These are phyloP conservation scores for Debaryomyces fabryi DNA, from an alignment of 1,139 yeast species.

Conservation along the genomic window DNA sequence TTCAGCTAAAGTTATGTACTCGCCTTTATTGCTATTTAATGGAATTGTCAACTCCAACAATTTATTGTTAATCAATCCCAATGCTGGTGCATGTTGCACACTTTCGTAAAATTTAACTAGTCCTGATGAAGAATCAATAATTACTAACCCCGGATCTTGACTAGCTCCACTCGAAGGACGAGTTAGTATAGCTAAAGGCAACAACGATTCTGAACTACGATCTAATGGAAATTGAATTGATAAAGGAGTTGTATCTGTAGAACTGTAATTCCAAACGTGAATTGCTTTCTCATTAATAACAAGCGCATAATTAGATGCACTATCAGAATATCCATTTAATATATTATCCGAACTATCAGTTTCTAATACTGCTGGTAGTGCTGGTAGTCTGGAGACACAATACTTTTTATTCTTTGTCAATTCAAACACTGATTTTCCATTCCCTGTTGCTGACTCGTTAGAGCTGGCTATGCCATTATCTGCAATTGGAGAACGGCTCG, in stretches of 20 bases:
- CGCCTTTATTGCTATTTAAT: slow-evolving; percentile 47
- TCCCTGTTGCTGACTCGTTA: slow-evolving; percentile 3
- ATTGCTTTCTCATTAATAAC: slow-evolving; percentile 53
- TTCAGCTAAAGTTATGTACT: slow-evolving; percentile 58
- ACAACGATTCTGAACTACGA: slow-evolving; percentile 13
- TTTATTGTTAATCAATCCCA: slow-evolving; percentile 57
- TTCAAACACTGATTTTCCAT: slow-evolving; percentile 33
- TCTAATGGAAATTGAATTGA: slow-evolving; percentile 52
- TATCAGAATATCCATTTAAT: slow-evolving; percentile 56
- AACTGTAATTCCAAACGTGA: slow-evolving; percentile 70
- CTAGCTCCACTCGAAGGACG: slow-evolving; percentile 61
- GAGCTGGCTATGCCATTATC: slow-evolving; percentile 1
- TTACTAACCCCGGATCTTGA: slow-evolving; percentile 69
- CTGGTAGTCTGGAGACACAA: slow-evolving; percentile 62
- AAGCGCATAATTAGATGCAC: slow-evolving; percentile 56
- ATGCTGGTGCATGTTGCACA: slow-evolving; percentile 67
- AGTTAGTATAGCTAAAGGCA: slow-evolving; percentile 65
- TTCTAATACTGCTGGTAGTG: slow-evolving; percentile 51
- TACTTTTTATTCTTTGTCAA: slow-evolving; percentile 63
- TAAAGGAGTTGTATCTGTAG: slow-evolving; percentile 61
- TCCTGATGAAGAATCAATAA: slow-evolving; percentile 60
- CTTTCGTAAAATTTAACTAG: slow-evolving; percentile 64
- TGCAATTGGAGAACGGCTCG: slow-evolving; percentile 3
- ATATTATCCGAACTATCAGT: slow-evolving; percentile 20
- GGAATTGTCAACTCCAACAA: slow-evolving; percentile 40